Evolutionary conservation across 208 protist genomes (phyloP), one percentile per base, ranked within the genome.

Genomic region (Leishmania lainsoni): DNA sequence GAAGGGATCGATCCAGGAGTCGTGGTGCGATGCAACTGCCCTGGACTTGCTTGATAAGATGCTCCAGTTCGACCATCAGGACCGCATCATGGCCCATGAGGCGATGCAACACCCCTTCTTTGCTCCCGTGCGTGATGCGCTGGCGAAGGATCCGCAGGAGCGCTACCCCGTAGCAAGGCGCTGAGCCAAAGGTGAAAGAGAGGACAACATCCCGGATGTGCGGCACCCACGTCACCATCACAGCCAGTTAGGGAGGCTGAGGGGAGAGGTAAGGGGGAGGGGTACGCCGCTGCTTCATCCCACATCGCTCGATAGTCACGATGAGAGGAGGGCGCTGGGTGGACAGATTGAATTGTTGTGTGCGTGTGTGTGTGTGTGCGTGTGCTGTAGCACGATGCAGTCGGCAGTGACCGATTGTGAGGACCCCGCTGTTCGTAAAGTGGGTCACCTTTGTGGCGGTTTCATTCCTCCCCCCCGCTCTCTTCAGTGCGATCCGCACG

Each of bases 81-180:
- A 99, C 73, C 94, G 99, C 32, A 95, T 99, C 42, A 96, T 98
- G 1, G 98, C 99, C 5, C 83, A 94, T 58, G 99, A 99, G 87
- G 99, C 99, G 22, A 99, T 99, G 97, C 81, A 91, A 35, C 99
- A 99, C 82, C 97, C 99, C 12, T 99, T 99, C 81, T 99, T 99
- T 85, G 96, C 91, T 16, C 92, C 96, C 16, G 89, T 99, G 3
- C 93, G 95, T 5, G 74, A 88, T 8, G 87, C 75, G 4, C 81
- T 97, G 29, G 83, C 61, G 63, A 63, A 45, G 39, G 81, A 81
- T 16, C 65, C 87, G 32, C 86, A 96, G 81, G 83, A 95, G 78
- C 92, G 94, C 81, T 96, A 97, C 85, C 94, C 90, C 3, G 68
- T 80, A 69, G 69, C 48, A 35, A 72, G 45, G 12, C 68, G 39